Evolutionary conservation across 768 basidiomycete genomes (phyloP).

Genomic region (Dioszegia crocea): DNA sequence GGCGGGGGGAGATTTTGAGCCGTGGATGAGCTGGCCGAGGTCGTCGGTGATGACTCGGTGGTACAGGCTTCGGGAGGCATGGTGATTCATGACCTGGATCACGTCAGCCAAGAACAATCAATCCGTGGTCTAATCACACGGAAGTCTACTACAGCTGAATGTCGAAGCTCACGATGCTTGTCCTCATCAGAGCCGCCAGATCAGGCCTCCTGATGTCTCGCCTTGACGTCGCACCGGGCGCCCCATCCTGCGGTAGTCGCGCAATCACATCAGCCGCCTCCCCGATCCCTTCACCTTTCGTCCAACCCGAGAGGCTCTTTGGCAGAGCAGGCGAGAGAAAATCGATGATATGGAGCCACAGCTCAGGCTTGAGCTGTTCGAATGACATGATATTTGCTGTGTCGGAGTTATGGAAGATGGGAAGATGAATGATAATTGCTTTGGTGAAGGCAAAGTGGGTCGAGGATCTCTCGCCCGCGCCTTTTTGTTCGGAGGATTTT

Average conservation of each 20-base stretch:
- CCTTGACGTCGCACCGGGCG: background rate
- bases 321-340: background rate
- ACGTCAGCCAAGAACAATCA: too few relatives aligned
- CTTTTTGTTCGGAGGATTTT: too few relatives aligned
- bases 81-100: too few relatives aligned
- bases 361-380: background rate
- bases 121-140: too few relatives aligned
- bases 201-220: background rate
- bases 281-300: background rate
- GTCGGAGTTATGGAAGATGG: too few relatives aligned
- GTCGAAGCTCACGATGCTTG: background rate
- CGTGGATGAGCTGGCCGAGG: background rate
- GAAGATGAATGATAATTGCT: too few relatives aligned
- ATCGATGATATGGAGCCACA: background rate
- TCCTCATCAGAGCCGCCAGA: background rate
- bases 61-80: background rate
- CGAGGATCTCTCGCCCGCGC: too few relatives aligned
- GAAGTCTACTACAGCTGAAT: too few relatives aligned
- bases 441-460: too few relatives aligned
- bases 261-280: background rate
- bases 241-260: background rate
- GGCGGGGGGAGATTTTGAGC: background rate
- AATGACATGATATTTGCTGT: too few relatives aligned
- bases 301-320: background rate
- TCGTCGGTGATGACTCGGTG: background rate